Base-by-base conservation (phyloP, 2,329 filamentous ascomycete genomes). In the Cytospora schulzeri region DNA sequence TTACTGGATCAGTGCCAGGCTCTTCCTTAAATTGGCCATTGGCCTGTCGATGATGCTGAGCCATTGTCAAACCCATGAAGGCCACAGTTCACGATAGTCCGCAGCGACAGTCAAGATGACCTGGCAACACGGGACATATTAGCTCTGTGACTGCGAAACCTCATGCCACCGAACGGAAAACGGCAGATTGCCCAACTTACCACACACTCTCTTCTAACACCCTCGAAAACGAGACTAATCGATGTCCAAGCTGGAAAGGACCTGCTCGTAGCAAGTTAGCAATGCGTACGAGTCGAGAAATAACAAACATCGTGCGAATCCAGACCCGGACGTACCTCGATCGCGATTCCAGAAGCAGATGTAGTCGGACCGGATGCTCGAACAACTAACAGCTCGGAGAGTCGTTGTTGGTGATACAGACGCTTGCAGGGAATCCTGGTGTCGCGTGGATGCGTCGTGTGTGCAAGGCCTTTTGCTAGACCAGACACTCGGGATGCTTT, bases 21-120 rank as follows among this genome's bases (percentile, higher is more conserved):
- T 80, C 79, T 68, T 80, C 78, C 69, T 80, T 80, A 66, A 76
- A 79, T 57, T 77, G 75, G 73, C 75, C 74, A 61, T 77, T 72
- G 71, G 74, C 76, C 76, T 79, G 78, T 45, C 60, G 60, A 68
- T 77, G 77, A 68, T 78, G 77, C 69, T 79, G 78, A 69, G 77
- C 77, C 79, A 81, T 81, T 70, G 77, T 77, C 71, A 78, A 76
- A 72, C 78, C 75, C 77, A 79, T 79, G 67, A 60, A 62, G 60
- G 57, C 45, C 12, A 22, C n/a, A 4, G 22, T 24, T 24, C 15
- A 5, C 4, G 51, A 26, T 26, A 22, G 53, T 48, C 48, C 45
- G 4, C 54, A 38, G 68, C 68, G 68, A 63, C 64, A 64, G 62
- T 67, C 41, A 53, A 64, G 60, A n/a, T 26, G 45, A 63, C 50